Base-by-base conservation (phyloP, 495 filamentous ascomycete genomes). In the Podospora pseudopauciseta region DNA sequence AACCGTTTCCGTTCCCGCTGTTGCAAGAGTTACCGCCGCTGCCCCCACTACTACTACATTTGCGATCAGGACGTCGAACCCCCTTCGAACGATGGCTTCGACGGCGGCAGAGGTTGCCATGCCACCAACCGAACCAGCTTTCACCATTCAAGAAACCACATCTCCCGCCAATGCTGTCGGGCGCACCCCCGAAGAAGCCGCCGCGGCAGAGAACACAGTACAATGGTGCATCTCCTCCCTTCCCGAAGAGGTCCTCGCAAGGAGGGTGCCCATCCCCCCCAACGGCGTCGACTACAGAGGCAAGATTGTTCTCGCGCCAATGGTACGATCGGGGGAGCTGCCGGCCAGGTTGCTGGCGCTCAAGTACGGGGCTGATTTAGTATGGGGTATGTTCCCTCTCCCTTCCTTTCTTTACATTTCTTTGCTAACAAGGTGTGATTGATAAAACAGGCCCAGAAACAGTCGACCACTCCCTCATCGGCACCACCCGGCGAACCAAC, bases 321-420 rank as follows among this genome's bases (percentile, higher is more conserved):
- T 99, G 95, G 95, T 99, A 27, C 89, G 95, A 53, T 94, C 91
- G 28, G 96, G 96, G 71, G 95, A 99, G 81, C 83, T 97, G 19
- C 96, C 96, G 4, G 93, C 91, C 9, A 89, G 95, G 18, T 86
- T 99, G 1, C 76, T 94, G 4, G 91, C 95, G 6, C 86, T 99
- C 20, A 89, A 96, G 72, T 98, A 99, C 76, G 95, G 95, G 60
- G 96, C 96, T 57, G 95, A 98, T 76, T 86, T 98, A 16, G 95
- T 98, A 67, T 99, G 94, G 95, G 94, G 90, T 89, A 70, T 58
- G 77, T 77, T 23, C 67, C 19, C 56, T n/a, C 5, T 54, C 58
- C 64, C 16, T 56, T 64, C 69, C 61, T 27, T 60, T 59, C 59
- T 39, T 60, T 56, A 28, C n/a, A 28, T 72, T 53, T 65, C 26